phyloP scores from a whole-genome alignment of 2,329 filamentous ascomycete species.

The Scedosporium boydii region DNA sequence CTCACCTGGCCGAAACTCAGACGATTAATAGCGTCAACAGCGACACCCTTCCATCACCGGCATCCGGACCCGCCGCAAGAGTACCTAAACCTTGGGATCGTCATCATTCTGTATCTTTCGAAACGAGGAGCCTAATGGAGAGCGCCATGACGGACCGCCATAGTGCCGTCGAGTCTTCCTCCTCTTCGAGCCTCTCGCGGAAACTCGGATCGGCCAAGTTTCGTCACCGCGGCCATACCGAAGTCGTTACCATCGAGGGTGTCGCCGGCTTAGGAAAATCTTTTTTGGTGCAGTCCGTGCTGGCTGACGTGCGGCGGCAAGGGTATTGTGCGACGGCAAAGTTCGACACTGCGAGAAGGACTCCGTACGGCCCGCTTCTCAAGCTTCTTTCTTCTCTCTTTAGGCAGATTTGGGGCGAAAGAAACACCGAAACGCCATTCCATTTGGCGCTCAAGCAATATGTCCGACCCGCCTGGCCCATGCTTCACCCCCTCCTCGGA shows the following conservation, averaged over 20 bases:
- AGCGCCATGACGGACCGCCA: slow-evolving; percentile 21
- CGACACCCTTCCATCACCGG: slow-evolving; percentile 37
- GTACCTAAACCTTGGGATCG: slow-evolving; percentile 40
- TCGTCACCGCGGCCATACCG: slow-evolving; percentile 51
- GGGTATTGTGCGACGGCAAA: slow-evolving; percentile 59
- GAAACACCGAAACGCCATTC: slow-evolving; percentile 54
- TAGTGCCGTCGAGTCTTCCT: slow-evolving; percentile 31
- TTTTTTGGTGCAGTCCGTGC: slow-evolving; percentile 52
- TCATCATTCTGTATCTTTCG: slow-evolving; percentile 40
- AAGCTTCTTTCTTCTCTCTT: slow-evolving; percentile 58
- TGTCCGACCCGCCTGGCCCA: slow-evolving; percentile 54
- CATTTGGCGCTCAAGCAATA: slow-evolving; percentile 53
- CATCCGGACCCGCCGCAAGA: slow-evolving; percentile 28
- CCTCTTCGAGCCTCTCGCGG: slow-evolving; percentile 40
- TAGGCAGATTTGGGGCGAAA: slow-evolving; percentile 58
- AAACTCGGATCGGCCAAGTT: slow-evolving; percentile 50
- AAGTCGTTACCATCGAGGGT: slow-evolving; percentile 52
- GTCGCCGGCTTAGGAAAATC: slow-evolving; percentile 57
- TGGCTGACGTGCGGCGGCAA: slow-evolving; percentile 48
- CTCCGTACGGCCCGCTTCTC: slow-evolving; percentile 53
- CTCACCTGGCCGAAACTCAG: slow-evolving; percentile 29
- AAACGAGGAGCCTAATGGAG: slow-evolving; percentile 37
- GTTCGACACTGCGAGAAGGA: slow-evolving; percentile 52
- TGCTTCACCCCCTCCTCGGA: slow-evolving; percentile 50
- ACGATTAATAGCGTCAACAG: slow-evolving; percentile 22